These are phyloP conservation scores for Fraxinus sp. DNA, from an alignment of 305 asterid species.

Conservation along the genomic window DNA sequence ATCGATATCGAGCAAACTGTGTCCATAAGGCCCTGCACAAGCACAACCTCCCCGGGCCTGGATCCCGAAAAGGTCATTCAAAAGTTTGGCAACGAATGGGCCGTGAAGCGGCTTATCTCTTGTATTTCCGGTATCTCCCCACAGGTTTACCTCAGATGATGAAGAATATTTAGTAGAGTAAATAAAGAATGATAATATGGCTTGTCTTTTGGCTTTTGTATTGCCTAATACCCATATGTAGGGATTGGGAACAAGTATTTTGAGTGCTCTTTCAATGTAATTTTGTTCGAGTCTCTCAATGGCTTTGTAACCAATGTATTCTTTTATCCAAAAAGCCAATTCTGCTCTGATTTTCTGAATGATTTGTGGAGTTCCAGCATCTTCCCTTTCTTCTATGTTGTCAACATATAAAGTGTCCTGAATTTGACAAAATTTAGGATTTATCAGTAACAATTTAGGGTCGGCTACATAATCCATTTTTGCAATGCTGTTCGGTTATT, in stretches of 20 bases:
- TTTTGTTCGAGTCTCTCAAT: conserved; percentile 40
- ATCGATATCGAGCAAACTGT: conserved; percentile 43
- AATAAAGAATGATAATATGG: conserved; percentile 51
- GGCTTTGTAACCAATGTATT: conserved; percentile 44
- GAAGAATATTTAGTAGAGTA: conserved; percentile 27
- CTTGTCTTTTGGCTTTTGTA: conserved; percentile 37
- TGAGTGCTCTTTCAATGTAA: conserved; percentile 39
- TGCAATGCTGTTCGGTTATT: background rate
- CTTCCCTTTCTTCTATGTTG: conserved; percentile 66
- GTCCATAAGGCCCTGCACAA: conserved; percentile 76
- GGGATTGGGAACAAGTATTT: conserved; percentile 41
- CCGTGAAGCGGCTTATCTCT: conserved; percentile 53
- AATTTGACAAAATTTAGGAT: background rate
- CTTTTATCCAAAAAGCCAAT: conserved; percentile 58
- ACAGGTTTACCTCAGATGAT: conserved; percentile 19
- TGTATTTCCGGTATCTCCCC: conserved; percentile 26
- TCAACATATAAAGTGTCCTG: conserved; percentile 60
- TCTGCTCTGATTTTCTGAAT: conserved; percentile 63
- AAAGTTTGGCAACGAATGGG: conserved; percentile 58
- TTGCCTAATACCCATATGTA: conserved; percentile 47
- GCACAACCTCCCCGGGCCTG: conserved; percentile 80
- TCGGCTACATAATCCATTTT: background rate
- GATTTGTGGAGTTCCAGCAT: conserved; percentile 71
- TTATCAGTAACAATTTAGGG: background rate
- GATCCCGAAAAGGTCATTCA: conserved; percentile 67